A percentile compares a stretch with the other conserved stretches of the same genome.
phyloP scores from a whole-genome alignment of 305 asterid species.

The Fraxinus ornus region DNA sequence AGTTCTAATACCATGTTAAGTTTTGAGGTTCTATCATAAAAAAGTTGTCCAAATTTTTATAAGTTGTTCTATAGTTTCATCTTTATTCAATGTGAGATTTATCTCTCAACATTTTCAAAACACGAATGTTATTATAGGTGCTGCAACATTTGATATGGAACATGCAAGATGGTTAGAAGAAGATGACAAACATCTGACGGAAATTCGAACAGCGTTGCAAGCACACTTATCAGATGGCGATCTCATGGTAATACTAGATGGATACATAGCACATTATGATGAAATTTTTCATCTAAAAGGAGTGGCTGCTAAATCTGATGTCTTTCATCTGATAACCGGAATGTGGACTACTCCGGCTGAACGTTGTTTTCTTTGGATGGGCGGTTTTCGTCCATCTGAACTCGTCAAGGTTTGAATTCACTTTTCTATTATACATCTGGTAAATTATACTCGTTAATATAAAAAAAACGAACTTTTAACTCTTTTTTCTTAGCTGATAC shows the following conservation, averaged over 20 bases:
- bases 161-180: conserved; percentile 93
- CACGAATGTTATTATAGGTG: conserved; percentile 43
- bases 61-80: neutral
- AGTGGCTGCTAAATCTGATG: conserved; percentile 76
- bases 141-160: conserved; percentile 88
- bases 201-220: conserved; percentile 74
- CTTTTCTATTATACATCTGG: neutral
- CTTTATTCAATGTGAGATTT: neutral
- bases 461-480: neutral
- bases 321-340: conserved; percentile 84
- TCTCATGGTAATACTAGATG: conserved; percentile 66
- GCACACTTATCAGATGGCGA: conserved; percentile 74
- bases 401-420: conserved; percentile 61
- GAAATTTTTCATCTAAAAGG: conserved; percentile 76
- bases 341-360: conserved; percentile 91
- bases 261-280: conserved; percentile 73
- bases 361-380: conserved; percentile 95
- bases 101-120: neutral
- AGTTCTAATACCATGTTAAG: too few relatives aligned
- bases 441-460: neutral
- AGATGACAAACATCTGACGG: conserved; percentile 73
- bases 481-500: neutral
- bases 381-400: conserved; percentile 91
- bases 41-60: too few relatives aligned
- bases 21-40: too few relatives aligned